Percentiles rank a stretch among this genome's conserved stretches.
Conservation (phyloP, 1,284 basidiomycete genomes). For the Ustilago shanxiensis region DNA sequence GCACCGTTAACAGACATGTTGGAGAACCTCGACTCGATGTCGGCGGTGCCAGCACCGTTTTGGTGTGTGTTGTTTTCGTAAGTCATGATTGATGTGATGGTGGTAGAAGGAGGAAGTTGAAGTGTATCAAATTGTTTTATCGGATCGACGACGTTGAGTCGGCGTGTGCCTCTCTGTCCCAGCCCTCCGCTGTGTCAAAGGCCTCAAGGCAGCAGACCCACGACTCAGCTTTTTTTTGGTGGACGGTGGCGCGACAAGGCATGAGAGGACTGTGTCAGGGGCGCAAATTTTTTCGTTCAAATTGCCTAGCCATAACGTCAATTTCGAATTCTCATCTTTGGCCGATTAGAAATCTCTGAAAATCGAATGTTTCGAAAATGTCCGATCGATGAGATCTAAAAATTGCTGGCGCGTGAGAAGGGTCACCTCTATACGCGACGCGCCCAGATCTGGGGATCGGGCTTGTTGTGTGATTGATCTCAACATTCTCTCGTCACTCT, state of each 20-base stretch:
- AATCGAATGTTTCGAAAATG: neutral
- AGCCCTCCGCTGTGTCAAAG: too few relatives aligned
- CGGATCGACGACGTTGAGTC: constrained; percentile 23
- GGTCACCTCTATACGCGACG: neutral
- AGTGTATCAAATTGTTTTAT: neutral
- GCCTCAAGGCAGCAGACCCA: too few relatives aligned
- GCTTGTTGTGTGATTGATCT: neutral
- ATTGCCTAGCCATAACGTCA: neutral
- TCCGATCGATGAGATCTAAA: neutral
- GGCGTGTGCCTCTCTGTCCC: neutral
- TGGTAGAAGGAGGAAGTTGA: neutral
- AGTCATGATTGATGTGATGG: constrained; percentile 56
- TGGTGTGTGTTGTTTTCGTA: constrained; percentile 60
- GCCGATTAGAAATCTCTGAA: neutral
- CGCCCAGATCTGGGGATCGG: neutral
- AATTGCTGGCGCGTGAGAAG: neutral
- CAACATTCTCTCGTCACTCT: too few relatives aligned
- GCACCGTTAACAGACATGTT: constrained; percentile 60
- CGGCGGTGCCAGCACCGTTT: constrained; percentile 73
- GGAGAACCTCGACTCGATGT: constrained; percentile 83
- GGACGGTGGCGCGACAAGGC: neutral
- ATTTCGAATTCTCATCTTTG: neutral
- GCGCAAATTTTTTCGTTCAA: neutral
- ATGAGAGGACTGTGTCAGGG: constrained; percentile 4
- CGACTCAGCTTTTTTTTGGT: neutral